Evolutionary conservation across 2,329 filamentous ascomycete species (phyloP).

Genomic region (Endothia cerciana): DNA sequence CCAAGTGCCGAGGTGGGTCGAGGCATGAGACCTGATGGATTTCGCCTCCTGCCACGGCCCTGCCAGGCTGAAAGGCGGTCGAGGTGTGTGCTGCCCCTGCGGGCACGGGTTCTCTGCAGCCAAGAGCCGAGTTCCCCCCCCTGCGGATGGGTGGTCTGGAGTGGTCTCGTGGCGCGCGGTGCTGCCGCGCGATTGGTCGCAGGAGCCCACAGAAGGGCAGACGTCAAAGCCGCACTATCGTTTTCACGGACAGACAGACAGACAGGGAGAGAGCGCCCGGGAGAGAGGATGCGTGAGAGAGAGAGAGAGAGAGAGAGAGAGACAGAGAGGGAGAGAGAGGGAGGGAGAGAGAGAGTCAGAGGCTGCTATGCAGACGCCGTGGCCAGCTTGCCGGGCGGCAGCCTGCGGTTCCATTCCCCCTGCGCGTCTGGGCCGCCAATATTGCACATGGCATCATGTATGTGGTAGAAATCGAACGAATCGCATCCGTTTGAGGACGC

Average conservation of each 20-base stretch:
- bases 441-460: background rate
- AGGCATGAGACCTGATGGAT: background rate
- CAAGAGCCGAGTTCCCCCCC: background rate
- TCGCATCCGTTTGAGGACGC: background rate
- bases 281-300: too few species aligned
- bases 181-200: constrained; percentile 2
- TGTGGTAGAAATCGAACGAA: background rate
- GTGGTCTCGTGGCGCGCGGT: background rate
- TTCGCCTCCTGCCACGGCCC: background rate
- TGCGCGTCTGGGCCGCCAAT: background rate
- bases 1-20: background rate
- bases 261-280: too few species aligned
- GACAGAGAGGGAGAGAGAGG: too few species aligned
- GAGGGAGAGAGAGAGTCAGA: too few species aligned
- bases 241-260: background rate
- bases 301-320: too few species aligned
- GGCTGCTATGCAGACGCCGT: background rate
- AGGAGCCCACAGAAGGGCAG: background rate
- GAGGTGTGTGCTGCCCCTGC: background rate
- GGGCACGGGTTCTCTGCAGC: background rate
- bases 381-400: background rate
- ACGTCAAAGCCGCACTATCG: background rate
- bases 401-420: background rate
- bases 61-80: background rate
- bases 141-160: background rate